Percentiles rank a stretch among this genome's conserved stretches.
Conservation (phyloP, 2,329 filamentous ascomycete genomes). For the Aspergillus phoenicis region DNA sequence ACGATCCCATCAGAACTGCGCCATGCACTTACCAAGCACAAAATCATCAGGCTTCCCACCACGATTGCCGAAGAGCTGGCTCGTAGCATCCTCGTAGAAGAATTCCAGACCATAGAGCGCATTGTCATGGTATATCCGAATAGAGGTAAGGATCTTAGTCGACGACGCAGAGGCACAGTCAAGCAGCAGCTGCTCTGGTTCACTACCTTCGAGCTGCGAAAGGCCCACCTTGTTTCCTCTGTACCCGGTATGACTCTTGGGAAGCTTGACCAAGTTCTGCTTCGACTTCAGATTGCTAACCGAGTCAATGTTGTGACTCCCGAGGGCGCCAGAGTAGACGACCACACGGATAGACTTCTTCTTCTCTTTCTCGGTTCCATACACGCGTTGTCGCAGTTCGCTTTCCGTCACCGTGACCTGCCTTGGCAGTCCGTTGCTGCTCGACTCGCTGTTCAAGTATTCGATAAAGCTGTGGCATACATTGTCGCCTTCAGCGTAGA, state of each 20-base stretch:
- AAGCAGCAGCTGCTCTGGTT: constrained; percentile 73
- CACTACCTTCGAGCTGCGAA: constrained; percentile 69
- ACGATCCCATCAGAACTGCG: neutral
- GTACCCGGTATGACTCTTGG: constrained; percentile 73
- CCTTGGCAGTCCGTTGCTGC: constrained; percentile 63
- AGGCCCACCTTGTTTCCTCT: constrained; percentile 73
- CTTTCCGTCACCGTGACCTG: constrained; percentile 75
- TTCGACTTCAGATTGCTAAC: constrained; percentile 72
- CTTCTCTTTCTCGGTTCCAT: constrained; percentile 69
- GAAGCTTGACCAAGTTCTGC: constrained; percentile 71
- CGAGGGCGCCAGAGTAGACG: constrained; percentile 75
- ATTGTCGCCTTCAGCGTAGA: constrained; percentile 78
- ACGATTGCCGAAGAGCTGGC: constrained; percentile 81
- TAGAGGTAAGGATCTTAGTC: constrained; percentile 72
- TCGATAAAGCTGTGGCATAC: constrained; percentile 81
- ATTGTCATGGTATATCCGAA: constrained; percentile 75
- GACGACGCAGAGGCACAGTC: constrained; percentile 67
- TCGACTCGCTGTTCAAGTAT: constrained; percentile 65
- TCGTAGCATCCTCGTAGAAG: constrained; percentile 82
- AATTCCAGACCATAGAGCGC: constrained; percentile 89
- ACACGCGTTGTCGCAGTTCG: constrained; percentile 70
- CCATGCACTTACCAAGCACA: constrained; percentile 65
- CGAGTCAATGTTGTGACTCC: constrained; percentile 75
- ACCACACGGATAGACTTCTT: constrained; percentile 67
- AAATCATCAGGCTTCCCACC: constrained; percentile 74